Conservation (phyloP, 2,329 filamentous ascomycete genomes). For the Lasiodiplodia citricola region DNA sequence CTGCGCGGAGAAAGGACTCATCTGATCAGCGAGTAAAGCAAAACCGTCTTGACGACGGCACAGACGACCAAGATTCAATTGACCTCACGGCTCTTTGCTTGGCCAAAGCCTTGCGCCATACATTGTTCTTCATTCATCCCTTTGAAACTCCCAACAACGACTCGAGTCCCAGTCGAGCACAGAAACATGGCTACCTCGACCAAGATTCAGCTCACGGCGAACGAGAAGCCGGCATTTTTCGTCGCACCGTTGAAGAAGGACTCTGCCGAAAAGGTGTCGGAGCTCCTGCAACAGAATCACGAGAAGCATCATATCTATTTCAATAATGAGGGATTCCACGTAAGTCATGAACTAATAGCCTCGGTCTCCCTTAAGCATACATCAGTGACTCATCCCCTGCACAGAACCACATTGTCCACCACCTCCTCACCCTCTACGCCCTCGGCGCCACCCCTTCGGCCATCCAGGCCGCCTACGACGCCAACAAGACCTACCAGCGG, state of each 20-base stretch:
- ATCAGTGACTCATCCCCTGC: neutral
- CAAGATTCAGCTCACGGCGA: conserved; percentile 30
- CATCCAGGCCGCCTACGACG: conserved; percentile 68
- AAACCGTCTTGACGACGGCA: neutral
- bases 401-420: conserved; percentile 76
- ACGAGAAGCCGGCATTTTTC: conserved; percentile 54
- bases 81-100: neutral
- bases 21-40: neutral
- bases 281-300: conserved; percentile 78
- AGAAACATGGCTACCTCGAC: conserved; percentile 41
- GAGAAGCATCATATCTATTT: conserved; percentile 80
- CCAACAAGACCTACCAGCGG: conserved; percentile 71
- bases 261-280: conserved; percentile 66
- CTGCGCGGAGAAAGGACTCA: neutral
- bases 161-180: neutral
- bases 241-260: conserved; percentile 57
- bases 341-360: conserved; percentile 26
- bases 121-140: neutral
- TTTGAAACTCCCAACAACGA: neutral
- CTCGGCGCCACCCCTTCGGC: conserved; percentile 68
- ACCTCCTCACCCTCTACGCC: conserved; percentile 76
- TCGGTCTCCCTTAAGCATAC: neutral
- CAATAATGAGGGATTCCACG: conserved; percentile 76
- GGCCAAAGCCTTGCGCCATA: neutral
- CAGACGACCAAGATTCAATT: neutral